phyloP scores from a whole-genome alignment of 164 flowering plant species.

The Umbellularia californica region DNA sequence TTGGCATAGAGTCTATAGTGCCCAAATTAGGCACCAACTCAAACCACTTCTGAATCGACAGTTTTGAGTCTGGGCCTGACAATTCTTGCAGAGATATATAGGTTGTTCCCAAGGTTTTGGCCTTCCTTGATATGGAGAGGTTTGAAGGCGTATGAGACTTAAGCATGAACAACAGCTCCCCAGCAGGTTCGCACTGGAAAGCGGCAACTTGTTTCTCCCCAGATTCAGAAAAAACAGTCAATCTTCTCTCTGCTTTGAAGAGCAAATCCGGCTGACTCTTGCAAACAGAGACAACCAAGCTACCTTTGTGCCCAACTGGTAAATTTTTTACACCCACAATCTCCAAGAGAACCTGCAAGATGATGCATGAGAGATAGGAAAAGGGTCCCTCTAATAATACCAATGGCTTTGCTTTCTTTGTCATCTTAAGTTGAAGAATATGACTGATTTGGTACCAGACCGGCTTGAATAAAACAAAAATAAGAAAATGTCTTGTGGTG shows the following conservation, averaged over 20 bases:
- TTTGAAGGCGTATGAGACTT: constrained; percentile 36
- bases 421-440: neutral
- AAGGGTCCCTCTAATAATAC: neutral
- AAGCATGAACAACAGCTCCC: constrained; percentile 67
- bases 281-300: constrained; percentile 46
- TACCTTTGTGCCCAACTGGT: constrained; percentile 61
- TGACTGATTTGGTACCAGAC: neutral
- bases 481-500: too few relatives aligned
- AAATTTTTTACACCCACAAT: constrained; percentile 59
- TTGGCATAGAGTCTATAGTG: constrained; percentile 37
- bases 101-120: constrained; percentile 50
- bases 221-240: constrained; percentile 55
- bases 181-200: constrained; percentile 78
- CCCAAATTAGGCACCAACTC: constrained; percentile 49
- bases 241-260: constrained; percentile 45
- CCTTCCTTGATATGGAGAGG: constrained; percentile 29
- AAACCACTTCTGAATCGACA: constrained; percentile 69
- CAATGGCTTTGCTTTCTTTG: neutral
- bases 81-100: constrained; percentile 53
- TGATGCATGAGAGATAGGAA: neutral
- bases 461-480: neutral
- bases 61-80: constrained; percentile 37
- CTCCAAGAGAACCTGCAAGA: constrained; percentile 66
- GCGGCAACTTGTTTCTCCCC: constrained; percentile 62
- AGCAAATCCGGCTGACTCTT: constrained; percentile 69